phyloP scores from a whole-genome alignment of 371 early-diverging fungal genomes.

The Rhizopus stolonifer region DNA sequence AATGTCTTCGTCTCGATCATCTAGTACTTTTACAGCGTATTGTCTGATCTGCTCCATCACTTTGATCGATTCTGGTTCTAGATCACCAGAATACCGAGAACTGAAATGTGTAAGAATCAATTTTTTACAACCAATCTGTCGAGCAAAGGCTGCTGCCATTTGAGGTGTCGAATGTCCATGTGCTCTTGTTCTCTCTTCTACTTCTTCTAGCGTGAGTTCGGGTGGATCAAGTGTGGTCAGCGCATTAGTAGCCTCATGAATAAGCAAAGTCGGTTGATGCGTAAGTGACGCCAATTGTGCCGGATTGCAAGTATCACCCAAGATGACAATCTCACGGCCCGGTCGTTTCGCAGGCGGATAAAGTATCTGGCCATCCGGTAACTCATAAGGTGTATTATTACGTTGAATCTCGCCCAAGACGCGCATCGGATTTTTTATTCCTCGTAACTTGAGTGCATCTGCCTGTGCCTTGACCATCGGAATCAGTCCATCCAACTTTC shows the following conservation, averaged over 20 bases:
- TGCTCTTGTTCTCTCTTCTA: slow-evolving; percentile 32
- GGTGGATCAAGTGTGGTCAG: slow-evolving; percentile 33
- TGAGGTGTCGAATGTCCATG: slow-evolving; percentile 69
- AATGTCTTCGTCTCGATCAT: slow-evolving; percentile 33
- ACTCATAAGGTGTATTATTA: slow-evolving; percentile 25
- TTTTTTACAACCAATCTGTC: slow-evolving; percentile 36
- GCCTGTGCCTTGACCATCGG: slow-evolving; percentile 46
- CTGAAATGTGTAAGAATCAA: slow-evolving; percentile 64
- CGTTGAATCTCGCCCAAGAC: slow-evolving; percentile 49
- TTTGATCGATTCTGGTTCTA: slow-evolving; percentile 28
- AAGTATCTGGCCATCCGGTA: slow-evolving; percentile 53
- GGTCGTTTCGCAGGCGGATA: slow-evolving; percentile 34
- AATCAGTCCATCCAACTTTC: slow-evolving; percentile 41
- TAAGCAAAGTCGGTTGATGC: slow-evolving; percentile 30
- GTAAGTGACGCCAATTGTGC: slow-evolving; percentile 21
- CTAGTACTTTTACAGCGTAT: slow-evolving; percentile 42
- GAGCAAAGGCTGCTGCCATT: slow-evolving; percentile 58
- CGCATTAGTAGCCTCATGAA: slow-evolving; percentile 68
- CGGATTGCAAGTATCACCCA: slow-evolving; percentile 60
- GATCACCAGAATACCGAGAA: slow-evolving; percentile 55
- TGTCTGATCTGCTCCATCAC: slow-evolving; percentile 59
- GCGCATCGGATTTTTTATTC: slow-evolving; percentile 47
- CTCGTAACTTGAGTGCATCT: slow-evolving; percentile 28
- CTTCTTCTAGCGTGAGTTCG: slow-evolving; percentile 26
- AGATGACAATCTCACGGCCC: slow-evolving; percentile 52